Evolutionary conservation across 169 alveolate genomes (phyloP), one percentile per base, ranked within the genome.

Genomic region (Sarcocystis neurona): DNA sequence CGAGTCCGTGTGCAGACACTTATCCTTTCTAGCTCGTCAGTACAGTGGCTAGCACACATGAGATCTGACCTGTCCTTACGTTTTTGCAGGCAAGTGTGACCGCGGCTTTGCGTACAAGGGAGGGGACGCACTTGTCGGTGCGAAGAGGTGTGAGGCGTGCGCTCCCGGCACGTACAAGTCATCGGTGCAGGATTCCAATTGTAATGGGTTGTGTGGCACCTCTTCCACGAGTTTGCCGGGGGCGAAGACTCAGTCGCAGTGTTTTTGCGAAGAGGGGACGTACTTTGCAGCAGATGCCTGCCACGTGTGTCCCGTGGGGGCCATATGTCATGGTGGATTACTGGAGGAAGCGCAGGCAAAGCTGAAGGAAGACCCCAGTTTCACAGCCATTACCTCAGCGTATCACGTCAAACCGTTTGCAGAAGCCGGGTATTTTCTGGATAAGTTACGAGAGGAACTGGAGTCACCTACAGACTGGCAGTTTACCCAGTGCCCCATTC

Each of bases 351-450:
- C 89, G 27, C 84, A 74, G 88, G 79, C 58, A 37, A 63, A 48
- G 37, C 79, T 41, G 4, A 34, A 77, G 39, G 68, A 58, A 39
- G 95, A 88, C 79, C 79, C 93, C 41, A 90, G 90, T 41, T 92
- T 91, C 87, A 50, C 88, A 1, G 89, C 72, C 27, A 93, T 92
- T 53, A 79, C 89, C n/a, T 30, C 53, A 41, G 94, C 93, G 20
- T 94, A 93, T 82, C 97, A 95, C 82, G 93, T 92, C 56, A 94
- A 93, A 84, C 97, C 97, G 44, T 94, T 90, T 50, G 93, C 97
- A 1, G 88, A 90, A 30, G 94, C 84, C 72, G 96, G 96, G 37
- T 95, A 94, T 88, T 95, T 85, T 78, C 84, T 95, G 86, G 95
- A 94, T 84, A 94, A 95, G 90, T 77, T 92, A 44, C 92, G 87